Percentiles rank a stretch among this genome's conserved stretches.
Evolutionary conservation across 495 filamentous ascomycete species (phyloP).

Genomic region (Penicillium ochrochloron): DNA sequence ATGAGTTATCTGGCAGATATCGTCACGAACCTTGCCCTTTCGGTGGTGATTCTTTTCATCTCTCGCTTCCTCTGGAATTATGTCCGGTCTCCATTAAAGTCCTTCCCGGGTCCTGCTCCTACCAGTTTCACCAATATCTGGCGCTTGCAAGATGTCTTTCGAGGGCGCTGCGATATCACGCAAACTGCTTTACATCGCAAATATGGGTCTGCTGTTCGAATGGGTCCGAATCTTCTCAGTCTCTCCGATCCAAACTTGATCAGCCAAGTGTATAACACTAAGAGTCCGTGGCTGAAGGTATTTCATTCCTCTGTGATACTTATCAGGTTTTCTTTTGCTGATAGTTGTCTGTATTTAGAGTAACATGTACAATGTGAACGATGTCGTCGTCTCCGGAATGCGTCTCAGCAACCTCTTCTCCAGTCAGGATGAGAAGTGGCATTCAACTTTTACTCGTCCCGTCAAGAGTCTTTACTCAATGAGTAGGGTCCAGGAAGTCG

Average conservation of each 20-base stretch:
- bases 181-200: conserved; percentile 38
- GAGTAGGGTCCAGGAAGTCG: conserved; percentile 36
- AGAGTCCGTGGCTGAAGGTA: conserved; percentile 41
- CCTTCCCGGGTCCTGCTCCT: conserved; percentile 31
- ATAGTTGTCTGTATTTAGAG: conserved; percentile 21
- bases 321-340: not conserved
- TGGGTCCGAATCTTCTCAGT: conserved; percentile 44
- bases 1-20: conserved; percentile 17
- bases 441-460: conserved; percentile 33
- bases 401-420: conserved; percentile 39
- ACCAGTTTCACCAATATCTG: conserved; percentile 36
- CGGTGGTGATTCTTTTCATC: conserved; percentile 18
- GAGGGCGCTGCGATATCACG: conserved; percentile 33
- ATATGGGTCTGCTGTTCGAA: conserved; percentile 39
- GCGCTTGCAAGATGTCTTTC: conserved; percentile 33
- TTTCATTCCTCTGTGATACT: not conserved
- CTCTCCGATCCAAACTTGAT: conserved; percentile 42
- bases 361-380: conserved; percentile 35
- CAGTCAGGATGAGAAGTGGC: conserved; percentile 37
- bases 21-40: conserved; percentile 15
- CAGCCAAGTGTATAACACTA: conserved; percentile 36
- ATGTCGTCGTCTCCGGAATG: conserved; percentile 28
- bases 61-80: conserved; percentile 32
- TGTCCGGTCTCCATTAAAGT: conserved; percentile 30
- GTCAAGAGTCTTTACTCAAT: conserved; percentile 34